These are phyloP conservation scores for Hydrangea macrophylla DNA, from an alignment of 148 eudicot species.

Conservation along the genomic window DNA sequence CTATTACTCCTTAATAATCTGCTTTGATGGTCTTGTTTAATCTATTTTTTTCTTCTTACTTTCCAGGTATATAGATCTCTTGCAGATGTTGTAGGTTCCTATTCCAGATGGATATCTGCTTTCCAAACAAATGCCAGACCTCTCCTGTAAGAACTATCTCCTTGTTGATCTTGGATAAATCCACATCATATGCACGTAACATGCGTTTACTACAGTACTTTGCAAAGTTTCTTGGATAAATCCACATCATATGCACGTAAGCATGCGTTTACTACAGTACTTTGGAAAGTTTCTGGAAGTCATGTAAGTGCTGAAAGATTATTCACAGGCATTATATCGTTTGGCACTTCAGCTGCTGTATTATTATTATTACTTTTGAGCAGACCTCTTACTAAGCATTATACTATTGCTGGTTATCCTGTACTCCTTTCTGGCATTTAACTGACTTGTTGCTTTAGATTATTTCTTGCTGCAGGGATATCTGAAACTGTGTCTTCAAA, in stretches of 20 bases:
- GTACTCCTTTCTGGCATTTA: conserved; percentile 5
- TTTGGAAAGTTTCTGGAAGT: background rate
- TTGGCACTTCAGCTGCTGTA: background rate
- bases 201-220: background rate
- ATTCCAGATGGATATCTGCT: conserved; percentile 81
- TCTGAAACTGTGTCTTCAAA: conserved; percentile 65
- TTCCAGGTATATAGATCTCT: conserved; percentile 82
- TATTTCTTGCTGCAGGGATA: conserved; percentile 87
- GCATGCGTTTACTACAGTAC: background rate
- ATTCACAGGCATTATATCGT: too few relatives aligned
- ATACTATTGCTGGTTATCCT: too few relatives aligned
- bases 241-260: background rate
- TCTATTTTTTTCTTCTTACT: background rate
- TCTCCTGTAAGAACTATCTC: conserved; percentile 61
- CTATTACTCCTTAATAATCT: background rate
- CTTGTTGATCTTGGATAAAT: conserved; percentile 3
- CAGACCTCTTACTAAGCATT: background rate
- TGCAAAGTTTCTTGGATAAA: background rate
- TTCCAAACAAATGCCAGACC: conserved; percentile 59
- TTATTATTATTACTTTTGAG: background rate
- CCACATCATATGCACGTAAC: background rate
- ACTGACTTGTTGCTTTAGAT: conserved; percentile 48
- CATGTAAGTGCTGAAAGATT: background rate
- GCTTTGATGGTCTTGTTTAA: conserved; percentile 9
- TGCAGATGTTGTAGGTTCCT: conserved; percentile 92